These are phyloP conservation scores for Vigna angularis DNA, from an alignment of 306 rosid genomes.

Conservation along the genomic window DNA sequence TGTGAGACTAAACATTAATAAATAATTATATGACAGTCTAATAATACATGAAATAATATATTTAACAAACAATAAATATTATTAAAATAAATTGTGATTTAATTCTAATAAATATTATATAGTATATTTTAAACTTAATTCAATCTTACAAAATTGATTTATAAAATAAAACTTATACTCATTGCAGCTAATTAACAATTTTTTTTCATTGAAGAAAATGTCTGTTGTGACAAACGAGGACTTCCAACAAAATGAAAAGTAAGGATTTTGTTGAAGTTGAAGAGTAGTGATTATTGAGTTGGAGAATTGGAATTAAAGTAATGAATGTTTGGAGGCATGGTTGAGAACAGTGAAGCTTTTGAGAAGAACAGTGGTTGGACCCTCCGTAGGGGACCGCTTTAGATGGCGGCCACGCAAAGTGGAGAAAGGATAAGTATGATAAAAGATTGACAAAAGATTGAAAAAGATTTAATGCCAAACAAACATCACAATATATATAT, in stretches of 20 bases:
- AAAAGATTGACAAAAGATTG: not conserved
- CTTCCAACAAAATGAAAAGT: not conserved
- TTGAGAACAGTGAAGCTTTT: conserved; percentile 23
- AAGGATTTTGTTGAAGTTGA: not conserved
- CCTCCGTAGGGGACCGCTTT: conserved; percentile 37
- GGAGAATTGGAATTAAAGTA: not conserved
- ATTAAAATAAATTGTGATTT: too few relatives aligned
- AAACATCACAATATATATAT: not conserved
- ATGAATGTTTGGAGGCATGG: conserved; percentile 4
- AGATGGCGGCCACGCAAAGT: conserved; percentile 53
- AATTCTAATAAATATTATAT: too few relatives aligned
- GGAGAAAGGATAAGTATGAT: conserved; percentile 37
- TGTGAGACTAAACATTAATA: too few relatives aligned
- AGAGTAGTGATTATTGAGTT: not conserved
- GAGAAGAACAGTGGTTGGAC: conserved; percentile 20
- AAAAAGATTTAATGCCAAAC: conserved; percentile 37
- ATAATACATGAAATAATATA: too few relatives aligned
- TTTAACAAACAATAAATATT: too few relatives aligned
- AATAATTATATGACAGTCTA: too few relatives aligned
- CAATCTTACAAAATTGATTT: too few relatives aligned
- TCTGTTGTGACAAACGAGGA: too few relatives aligned
- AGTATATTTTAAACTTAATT: too few relatives aligned
- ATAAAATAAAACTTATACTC: too few relatives aligned
- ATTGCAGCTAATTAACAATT: too few relatives aligned
- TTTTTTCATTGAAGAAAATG: too few relatives aligned